Evolutionary conservation across 1,284 basidiomycete genomes (phyloP).

Genomic region (Athelia psychrophila): DNA sequence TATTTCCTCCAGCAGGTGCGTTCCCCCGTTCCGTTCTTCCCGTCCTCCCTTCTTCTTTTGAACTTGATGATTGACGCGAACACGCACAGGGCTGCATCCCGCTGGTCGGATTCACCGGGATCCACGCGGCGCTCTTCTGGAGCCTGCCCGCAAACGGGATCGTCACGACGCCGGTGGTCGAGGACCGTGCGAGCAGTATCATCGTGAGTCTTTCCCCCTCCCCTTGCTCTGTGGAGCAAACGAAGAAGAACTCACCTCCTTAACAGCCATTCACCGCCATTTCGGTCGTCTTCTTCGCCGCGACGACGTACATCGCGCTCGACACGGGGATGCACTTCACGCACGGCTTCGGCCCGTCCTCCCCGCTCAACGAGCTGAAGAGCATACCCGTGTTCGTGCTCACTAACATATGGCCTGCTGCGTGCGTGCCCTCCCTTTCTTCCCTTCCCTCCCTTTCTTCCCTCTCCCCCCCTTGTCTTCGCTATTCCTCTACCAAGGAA

Average conservation of each 20-base stretch:
- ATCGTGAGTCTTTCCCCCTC: conserved; percentile 45
- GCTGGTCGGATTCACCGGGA: conserved; percentile 68
- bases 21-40: too few relatives aligned
- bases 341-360: conserved; percentile 53
- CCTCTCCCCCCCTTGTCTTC: conserved; percentile 78
- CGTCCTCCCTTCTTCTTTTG: too few relatives aligned
- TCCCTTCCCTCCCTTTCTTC: conserved; percentile 42
- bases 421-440: conserved; percentile 41
- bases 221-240: neutral
- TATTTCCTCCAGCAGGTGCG: conserved; percentile 74
- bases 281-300: conserved; percentile 59
- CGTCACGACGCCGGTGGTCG: conserved; percentile 79
- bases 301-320: conserved; percentile 75
- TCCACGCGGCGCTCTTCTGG: conserved; percentile 79
- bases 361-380: conserved; percentile 50
- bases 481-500: conserved; percentile 64
- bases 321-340: conserved; percentile 73
- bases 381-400: conserved; percentile 76
- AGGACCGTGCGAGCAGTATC: conserved; percentile 72
- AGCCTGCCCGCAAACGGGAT: conserved; percentile 73
- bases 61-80: too few relatives aligned
- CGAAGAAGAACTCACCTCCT: neutral
- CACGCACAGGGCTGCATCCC: conserved; percentile 61
- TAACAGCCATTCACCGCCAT: conserved; percentile 63
- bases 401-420: conserved; percentile 82